Conservation (phyloP, 768 basidiomycete genomes). For the Lactifluus pinguis region DNA sequence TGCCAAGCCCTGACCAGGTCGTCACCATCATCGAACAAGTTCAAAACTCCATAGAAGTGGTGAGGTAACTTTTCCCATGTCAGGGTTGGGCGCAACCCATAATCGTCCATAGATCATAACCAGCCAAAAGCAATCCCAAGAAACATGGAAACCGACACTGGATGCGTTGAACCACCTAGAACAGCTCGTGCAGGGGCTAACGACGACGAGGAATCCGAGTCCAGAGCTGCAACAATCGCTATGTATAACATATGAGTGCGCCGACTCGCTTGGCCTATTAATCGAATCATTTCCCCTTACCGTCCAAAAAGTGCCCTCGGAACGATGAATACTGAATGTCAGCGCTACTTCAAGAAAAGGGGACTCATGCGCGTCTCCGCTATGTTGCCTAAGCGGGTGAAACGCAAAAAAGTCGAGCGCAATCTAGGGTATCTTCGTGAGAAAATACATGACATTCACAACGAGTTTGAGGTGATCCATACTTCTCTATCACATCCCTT, state of each 20-base stretch:
- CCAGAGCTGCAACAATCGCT: conserved; percentile 3
- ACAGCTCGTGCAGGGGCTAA: neutral
- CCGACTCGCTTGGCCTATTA: neutral
- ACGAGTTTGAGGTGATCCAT: conserved; percentile 2
- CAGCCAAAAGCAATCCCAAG: conserved; percentile 5
- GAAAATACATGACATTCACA: neutral
- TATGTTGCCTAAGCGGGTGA: conserved; percentile 10
- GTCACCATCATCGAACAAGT: conserved; percentile 5
- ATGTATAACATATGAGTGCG: neutral
- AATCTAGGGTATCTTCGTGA: neutral
- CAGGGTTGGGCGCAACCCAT: neutral
- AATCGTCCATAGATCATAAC: neutral
- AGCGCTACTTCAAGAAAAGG: neutral
- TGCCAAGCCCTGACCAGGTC: conserved; percentile 9
- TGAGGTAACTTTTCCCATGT: neutral
- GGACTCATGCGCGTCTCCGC: neutral
- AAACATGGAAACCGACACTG: neutral
- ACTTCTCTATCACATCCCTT: neutral
- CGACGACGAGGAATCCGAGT: neutral
- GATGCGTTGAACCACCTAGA: neutral
- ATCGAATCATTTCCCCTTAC: neutral
- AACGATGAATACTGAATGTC: neutral
- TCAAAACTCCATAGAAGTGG: conserved; percentile 3
- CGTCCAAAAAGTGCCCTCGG: neutral
- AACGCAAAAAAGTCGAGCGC: conserved; percentile 1